Conservation (phyloP, 108 stramenopile genomes). For the Thalassiosira profunda region DNA sequence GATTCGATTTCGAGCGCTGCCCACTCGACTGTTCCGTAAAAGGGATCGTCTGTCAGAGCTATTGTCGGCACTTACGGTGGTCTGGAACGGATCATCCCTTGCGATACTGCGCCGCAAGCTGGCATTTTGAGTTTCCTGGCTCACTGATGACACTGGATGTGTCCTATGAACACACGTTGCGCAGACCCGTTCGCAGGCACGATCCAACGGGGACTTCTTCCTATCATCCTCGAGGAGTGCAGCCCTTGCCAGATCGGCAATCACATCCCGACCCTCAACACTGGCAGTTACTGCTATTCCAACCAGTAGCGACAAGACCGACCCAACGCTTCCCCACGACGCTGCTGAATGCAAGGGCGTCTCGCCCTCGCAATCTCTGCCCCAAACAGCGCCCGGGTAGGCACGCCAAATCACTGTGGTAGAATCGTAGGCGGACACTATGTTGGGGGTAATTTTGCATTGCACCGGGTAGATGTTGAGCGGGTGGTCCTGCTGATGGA, state of each 20-base stretch:
- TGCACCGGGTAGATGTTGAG: conserved; percentile 5
- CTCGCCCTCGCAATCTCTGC: conserved; percentile 36
- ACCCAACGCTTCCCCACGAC: conserved; percentile 34
- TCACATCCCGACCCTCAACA: not conserved
- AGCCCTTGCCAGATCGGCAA: not conserved
- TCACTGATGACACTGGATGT: not conserved
- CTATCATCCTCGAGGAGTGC: conserved; percentile 18
- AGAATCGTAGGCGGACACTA: conserved; percentile 24
- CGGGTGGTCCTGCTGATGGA: not conserved
- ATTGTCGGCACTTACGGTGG: not conserved
- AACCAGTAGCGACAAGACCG: conserved; percentile 19
- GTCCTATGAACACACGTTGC: conserved; percentile 11
- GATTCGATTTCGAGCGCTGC: not conserved
- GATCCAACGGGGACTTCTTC: conserved; percentile 25
- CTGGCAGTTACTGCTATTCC: not conserved
- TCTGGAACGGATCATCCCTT: conserved; percentile 26
- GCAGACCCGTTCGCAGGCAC: conserved; percentile 32
- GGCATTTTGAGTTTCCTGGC: not conserved
- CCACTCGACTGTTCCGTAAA: not conserved
- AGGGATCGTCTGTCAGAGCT: not conserved
- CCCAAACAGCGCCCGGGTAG: conserved; percentile 34
- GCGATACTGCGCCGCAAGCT: conserved; percentile 7
- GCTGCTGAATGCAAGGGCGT: conserved; percentile 40
- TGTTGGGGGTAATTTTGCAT: conserved; percentile 4
- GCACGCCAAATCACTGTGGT: conserved; percentile 18